These are phyloP conservation scores for Primulina eburnea DNA, from an alignment of 257 asterid species.

Conservation along the genomic window DNA sequence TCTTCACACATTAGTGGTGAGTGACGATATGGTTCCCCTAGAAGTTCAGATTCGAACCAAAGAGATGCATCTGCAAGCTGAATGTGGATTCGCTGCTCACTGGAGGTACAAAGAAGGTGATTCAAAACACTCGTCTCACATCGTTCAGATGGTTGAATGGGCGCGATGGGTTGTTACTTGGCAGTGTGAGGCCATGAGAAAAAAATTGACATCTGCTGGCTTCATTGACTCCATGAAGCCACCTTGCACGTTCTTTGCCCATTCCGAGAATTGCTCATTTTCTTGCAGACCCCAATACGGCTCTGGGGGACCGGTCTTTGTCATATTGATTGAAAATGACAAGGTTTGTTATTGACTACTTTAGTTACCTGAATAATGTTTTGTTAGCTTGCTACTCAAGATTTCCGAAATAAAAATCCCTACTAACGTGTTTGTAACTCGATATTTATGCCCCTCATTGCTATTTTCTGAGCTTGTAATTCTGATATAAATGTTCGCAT, in stretches of 20 bases:
- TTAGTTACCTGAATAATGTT: no score
- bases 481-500: background rate
- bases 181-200: conserved; percentile 88
- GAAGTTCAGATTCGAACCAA: conserved; percentile 94
- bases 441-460: no score
- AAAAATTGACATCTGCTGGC: conserved; percentile 51
- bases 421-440: background rate
- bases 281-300: conserved; percentile 71
- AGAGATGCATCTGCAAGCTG: conserved; percentile 98
- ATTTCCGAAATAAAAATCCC: no score
- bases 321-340: conserved; percentile 58
- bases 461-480: no score
- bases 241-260: conserved; percentile 76
- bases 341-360: conserved; percentile 48
- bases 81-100: conserved; percentile 92
- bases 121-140: no score
- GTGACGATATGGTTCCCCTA: conserved; percentile 72
- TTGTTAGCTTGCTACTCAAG: no score
- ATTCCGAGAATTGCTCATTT: conserved; percentile 67
- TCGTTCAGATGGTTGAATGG: conserved; percentile 99
- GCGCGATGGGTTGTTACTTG: conserved; percentile 95
- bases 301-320: conserved; percentile 61
- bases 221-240: conserved; percentile 50
- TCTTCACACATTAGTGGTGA: conserved; percentile 75
- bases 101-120: conserved; percentile 95